A percentile compares a stretch with the other conserved stretches of the same genome.
phyloP scores from a whole-genome alignment of 1,284 basidiomycete species.

The Fomitopsis betulina region DNA sequence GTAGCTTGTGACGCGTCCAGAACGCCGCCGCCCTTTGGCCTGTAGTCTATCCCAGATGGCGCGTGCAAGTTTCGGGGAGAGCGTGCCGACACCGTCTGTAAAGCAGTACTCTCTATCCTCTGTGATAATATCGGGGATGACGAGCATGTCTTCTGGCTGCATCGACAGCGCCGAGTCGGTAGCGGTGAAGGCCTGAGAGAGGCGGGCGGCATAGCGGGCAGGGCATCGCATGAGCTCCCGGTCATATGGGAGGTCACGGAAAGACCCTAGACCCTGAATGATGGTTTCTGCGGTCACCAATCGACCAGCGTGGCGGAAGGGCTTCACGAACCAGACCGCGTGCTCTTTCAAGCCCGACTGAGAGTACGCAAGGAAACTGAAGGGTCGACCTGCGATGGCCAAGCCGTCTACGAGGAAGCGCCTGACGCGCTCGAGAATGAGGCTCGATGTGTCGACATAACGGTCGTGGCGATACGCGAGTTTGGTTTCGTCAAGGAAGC shows the following conservation, averaged over 20 bases:
- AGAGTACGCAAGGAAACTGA: slow-evolving; percentile 54
- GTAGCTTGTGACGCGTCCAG: slow-evolving; percentile 30
- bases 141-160: slow-evolving; percentile 46
- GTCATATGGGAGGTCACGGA: slow-evolving; percentile 42
- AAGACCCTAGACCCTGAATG: slow-evolving; percentile 49
- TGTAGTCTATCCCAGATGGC: slow-evolving; percentile 45
- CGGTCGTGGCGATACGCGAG: slow-evolving; percentile 45
- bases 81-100: slow-evolving; percentile 69
- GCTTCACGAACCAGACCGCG: slow-evolving; percentile 55
- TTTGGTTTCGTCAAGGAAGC: slow-evolving; percentile 54
- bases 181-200: slow-evolving; percentile 71
- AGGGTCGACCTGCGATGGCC: slow-evolving; percentile 42
- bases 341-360: slow-evolving; percentile 51
- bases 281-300: slow-evolving; percentile 41
- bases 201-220: slow-evolving; percentile 67
- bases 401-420: slow-evolving; percentile 40
- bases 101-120: slow-evolving; percentile 36
- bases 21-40: slow-evolving; percentile 34
- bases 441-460: slow-evolving; percentile 42
- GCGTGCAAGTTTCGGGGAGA: slow-evolving; percentile 50
- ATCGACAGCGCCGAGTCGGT: slow-evolving; percentile 56
- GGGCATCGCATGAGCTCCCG: slow-evolving; percentile 48
- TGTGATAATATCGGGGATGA: slow-evolving; percentile 40
- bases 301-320: slow-evolving; percentile 32
- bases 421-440: slow-evolving; percentile 42